Evolutionary conservation across 139 green algal genomes (phyloP), one percentile per base, ranked within the genome.

Genomic region (Monoraphidium neglectum): DNA sequence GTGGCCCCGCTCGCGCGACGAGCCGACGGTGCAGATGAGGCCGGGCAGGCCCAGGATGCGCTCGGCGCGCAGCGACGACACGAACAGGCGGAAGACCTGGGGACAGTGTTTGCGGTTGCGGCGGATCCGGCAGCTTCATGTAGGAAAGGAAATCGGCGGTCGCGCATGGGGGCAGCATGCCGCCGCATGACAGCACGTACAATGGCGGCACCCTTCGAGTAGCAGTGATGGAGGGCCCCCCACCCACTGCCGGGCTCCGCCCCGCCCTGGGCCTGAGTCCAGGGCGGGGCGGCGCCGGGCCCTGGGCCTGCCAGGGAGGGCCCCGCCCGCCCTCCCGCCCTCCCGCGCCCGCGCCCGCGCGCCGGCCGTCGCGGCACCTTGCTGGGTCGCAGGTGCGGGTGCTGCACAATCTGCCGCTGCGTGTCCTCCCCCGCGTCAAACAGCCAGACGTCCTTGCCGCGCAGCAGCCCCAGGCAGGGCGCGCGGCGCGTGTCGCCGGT

Each of bases 371-470:
- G n/a, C n/a, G n/a, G 16, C 61, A 79, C 73, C 72, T 92, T 91
- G 61, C 82, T 84, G 32, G 80, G 82, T 16, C 72, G 70, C 3
- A 95, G 61, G 32, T 89, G 63, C 1, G 86, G 62, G 63, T 83
- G 66, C 10, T 59, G 54, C 28, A 87, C 30, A 43, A 96, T 62
- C 67, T 89, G 74, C 0, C 92, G 77, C 84, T 97, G 93, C 10
- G 87, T 87, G 69, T 97, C 93, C 60, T 97, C 93, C 0, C 87
- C 87, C 67, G 81, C 90, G 30, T 97, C 90, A 77, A 97, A 93
- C 36, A 97, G 83, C 83, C 87, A 91, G 5, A 86, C 81, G n/a
- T 91, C 84, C 70, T 91, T 87, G 23, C 77, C 66, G 1, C 84
- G 68, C 24, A 82, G 40, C 63, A 94, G 49, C 13, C 79, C 90